Evolutionary conservation across 331 rosid genomes (phyloP).

Genomic region (Cydonia oblonga): DNA sequence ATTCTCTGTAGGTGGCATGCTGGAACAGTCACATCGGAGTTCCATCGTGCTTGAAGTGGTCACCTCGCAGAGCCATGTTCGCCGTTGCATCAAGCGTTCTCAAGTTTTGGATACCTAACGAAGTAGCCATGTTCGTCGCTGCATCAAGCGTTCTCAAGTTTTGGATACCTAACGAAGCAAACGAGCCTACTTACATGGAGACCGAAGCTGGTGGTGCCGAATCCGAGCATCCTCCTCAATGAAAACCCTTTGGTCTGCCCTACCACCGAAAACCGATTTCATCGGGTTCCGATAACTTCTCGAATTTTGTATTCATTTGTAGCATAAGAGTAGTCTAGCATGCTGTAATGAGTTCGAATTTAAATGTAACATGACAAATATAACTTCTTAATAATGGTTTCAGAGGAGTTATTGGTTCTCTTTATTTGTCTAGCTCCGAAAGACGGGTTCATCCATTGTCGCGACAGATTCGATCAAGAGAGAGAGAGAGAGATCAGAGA

Average conservation of each 20-base stretch:
- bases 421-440: too few relatives aligned
- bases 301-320: not conserved
- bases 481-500: too few relatives aligned
- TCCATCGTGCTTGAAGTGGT: conserved; percentile 86
- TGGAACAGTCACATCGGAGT: conserved; percentile 85
- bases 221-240: conserved; percentile 27
- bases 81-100: conserved; percentile 90
- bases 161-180: conserved; percentile 61
- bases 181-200: conserved; percentile 19
- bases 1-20: conserved; percentile 48
- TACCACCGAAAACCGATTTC: not conserved
- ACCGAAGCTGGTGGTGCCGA: conserved; percentile 23
- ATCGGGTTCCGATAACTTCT: not conserved
- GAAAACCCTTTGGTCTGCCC: not conserved
- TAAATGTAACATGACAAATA: not conserved
- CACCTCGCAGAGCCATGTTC: conserved; percentile 87
- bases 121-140: conserved; percentile 64
- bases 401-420: too few relatives aligned
- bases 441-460: too few relatives aligned
- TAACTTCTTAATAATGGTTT: not conserved
- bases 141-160: conserved; percentile 90
- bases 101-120: conserved; percentile 75
- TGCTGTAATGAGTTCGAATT: not conserved
- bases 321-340: not conserved
- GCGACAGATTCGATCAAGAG: too few relatives aligned